Evolutionary conservation across 345 rosid species (phyloP).

Genomic region (Lumnitzera racemosa): DNA sequence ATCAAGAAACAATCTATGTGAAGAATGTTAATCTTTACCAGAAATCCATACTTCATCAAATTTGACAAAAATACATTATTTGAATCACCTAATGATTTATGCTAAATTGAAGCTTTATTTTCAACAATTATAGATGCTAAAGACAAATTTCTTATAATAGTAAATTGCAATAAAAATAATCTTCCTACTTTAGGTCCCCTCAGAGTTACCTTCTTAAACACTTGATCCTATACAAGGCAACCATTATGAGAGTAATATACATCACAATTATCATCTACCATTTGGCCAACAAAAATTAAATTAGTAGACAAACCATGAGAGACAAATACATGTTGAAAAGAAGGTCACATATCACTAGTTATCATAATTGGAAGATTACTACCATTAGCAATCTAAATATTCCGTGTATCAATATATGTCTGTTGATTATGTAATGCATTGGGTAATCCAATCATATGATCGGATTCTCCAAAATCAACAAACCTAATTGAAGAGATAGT

Average conservation of each 20-base stretch:
- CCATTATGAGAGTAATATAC: background rate
- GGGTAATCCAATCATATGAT: too few relatives aligned
- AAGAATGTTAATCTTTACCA: background rate
- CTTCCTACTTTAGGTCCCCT: conserved; percentile 1
- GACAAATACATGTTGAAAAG: too few relatives aligned
- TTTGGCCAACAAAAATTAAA: background rate
- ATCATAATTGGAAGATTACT: too few relatives aligned
- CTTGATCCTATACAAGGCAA: conserved; percentile 4
- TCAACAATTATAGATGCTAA: background rate
- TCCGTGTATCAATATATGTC: too few relatives aligned
- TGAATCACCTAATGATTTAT: background rate
- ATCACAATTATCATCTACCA: background rate
- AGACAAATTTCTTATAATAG: background rate
- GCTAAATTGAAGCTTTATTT: background rate
- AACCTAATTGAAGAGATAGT: too few relatives aligned
- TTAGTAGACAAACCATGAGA: background rate
- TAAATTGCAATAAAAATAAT: background rate
- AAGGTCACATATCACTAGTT: too few relatives aligned
- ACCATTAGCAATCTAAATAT: too few relatives aligned
- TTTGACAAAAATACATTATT: background rate
- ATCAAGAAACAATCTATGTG: background rate
- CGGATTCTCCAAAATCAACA: too few relatives aligned
- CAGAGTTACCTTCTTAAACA: background rate
- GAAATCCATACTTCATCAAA: background rate
- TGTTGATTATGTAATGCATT: too few relatives aligned